Evolutionary conservation across 768 basidiomycete genomes (phyloP).

Genomic region (Gloeophyllum trabeum): DNA sequence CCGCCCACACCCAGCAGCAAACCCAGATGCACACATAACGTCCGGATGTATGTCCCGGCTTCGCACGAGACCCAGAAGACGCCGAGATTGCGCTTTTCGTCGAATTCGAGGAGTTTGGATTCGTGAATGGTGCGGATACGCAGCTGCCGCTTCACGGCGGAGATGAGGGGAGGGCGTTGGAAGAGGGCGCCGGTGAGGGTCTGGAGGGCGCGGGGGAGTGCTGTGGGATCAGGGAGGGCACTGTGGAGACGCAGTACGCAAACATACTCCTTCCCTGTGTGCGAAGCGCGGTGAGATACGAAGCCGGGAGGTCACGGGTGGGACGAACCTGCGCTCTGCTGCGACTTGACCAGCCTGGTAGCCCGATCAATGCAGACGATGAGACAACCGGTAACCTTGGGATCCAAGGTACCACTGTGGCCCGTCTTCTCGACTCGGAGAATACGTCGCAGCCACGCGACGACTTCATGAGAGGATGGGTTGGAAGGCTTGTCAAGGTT

Average conservation of each 20-base stretch:
- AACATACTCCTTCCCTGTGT: constrained; percentile 91
- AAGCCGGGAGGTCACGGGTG: not conserved
- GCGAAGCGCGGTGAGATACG: not conserved
- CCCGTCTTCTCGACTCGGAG: constrained; percentile 96
- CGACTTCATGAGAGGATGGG: constrained; percentile 98
- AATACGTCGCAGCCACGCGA: constrained; percentile 97
- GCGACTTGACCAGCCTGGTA: constrained; percentile 93
- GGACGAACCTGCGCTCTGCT: constrained; percentile 86
- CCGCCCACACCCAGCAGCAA: constrained; percentile 92
- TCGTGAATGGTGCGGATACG: constrained; percentile 96
- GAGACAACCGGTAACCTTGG: constrained; percentile 97
- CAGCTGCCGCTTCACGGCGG: constrained; percentile 96
- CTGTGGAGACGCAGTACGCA: constrained; percentile 92
- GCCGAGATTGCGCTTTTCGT: constrained; percentile 91
- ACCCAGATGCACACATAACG: constrained; percentile 94
- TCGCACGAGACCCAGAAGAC: constrained; percentile 99
- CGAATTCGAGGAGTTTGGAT: constrained; percentile 91
- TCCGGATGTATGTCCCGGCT: constrained; percentile 94
- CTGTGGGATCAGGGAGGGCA: constrained; percentile 65
- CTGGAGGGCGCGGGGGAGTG: constrained; percentile 87
- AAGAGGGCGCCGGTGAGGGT: constrained; percentile 97
- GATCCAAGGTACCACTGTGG: constrained; percentile 96
- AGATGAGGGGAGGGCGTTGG: constrained; percentile 97
- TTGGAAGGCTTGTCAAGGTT: constrained; percentile 99
- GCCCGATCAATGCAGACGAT: constrained; percentile 99